Evolutionary conservation across 2,329 filamentous ascomycete genomes (phyloP).

Genomic region (Stagonosporopsis tanaceti): DNA sequence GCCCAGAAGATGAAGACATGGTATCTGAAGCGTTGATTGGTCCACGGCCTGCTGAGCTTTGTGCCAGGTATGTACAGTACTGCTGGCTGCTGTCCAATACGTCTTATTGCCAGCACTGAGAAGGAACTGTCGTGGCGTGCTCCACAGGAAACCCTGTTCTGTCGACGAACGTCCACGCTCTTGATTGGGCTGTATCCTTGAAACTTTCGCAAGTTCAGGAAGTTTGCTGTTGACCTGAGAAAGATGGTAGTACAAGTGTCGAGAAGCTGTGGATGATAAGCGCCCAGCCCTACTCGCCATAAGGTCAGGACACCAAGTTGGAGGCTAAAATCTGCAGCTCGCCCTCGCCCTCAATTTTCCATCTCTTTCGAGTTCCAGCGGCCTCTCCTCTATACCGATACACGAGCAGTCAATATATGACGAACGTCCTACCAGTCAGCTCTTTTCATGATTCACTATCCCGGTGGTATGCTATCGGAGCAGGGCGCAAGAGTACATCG

Average conservation of each 20-base stretch:
- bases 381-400: neutral
- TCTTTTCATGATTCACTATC: neutral
- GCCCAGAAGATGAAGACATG: conserved; percentile 31
- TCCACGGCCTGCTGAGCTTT: conserved; percentile 35
- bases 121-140: conserved; percentile 28
- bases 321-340: conserved; percentile 35
- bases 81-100: conserved; percentile 43
- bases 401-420: conserved; percentile 3
- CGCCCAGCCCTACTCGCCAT: conserved; percentile 43
- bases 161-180: conserved; percentile 30
- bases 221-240: conserved; percentile 30
- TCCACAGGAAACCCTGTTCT: conserved; percentile 29
- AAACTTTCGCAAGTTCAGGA: conserved; percentile 27
- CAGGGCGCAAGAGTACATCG: conserved; percentile 22
- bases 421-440: conserved; percentile 13
- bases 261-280: conserved; percentile 39
- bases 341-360: conserved; percentile 29
- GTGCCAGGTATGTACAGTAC: conserved; percentile 46
- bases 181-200: conserved; percentile 37
- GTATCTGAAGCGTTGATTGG: conserved; percentile 43
- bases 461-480: conserved; percentile 19
- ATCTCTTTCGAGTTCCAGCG: conserved; percentile 23
- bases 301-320: conserved; percentile 20
- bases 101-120: conserved; percentile 29
- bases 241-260: conserved; percentile 42